These are phyloP conservation scores for Nemania sp. DNA, from an alignment of 2,329 filamentous ascomycete species.

Conservation along the genomic window DNA sequence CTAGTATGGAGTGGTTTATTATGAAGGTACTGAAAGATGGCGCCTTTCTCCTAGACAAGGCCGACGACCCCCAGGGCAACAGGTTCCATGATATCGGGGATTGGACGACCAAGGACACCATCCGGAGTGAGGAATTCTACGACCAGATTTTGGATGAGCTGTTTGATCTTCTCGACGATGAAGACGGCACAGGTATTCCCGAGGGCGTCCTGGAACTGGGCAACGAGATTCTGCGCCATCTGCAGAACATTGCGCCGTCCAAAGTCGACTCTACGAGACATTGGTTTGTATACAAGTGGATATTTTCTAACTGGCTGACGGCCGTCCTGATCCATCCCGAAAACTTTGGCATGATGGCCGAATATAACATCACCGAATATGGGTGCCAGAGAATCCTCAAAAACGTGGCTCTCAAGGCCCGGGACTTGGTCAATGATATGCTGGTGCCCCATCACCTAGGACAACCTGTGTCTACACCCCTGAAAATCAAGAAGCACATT, in stretches of 20 bases:
- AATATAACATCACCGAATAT: constrained; percentile 91
- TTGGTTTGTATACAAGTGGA: constrained; percentile 88
- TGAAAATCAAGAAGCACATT: constrained; percentile 69
- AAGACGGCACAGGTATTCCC: constrained; percentile 82
- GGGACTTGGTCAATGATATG: constrained; percentile 79
- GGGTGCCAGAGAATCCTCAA: constrained; percentile 80
- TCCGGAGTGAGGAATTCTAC: constrained; percentile 87
- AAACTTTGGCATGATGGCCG: constrained; percentile 76
- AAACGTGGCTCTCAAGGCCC: constrained; percentile 79
- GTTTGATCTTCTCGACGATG: constrained; percentile 85
- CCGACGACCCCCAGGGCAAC: constrained; percentile 76
- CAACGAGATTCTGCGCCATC: constrained; percentile 78
- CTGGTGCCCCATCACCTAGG: constrained; percentile 56
- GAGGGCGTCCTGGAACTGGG: constrained; percentile 83
- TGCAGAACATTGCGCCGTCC: constrained; percentile 61
- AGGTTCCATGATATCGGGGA: constrained; percentile 69
- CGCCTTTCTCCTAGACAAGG: constrained; percentile 84
- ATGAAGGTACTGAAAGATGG: constrained; percentile 95
- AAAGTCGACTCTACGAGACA: constrained; percentile 75
- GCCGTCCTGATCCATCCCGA: constrained; percentile 88
- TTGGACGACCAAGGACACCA: constrained; percentile 78
- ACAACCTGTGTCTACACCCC: constrained; percentile 65
- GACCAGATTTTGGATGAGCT: constrained; percentile 77
- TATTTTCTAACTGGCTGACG: constrained; percentile 85
- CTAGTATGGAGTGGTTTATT: constrained; percentile 90